These are phyloP conservation scores for Fraxinus velutina DNA, from an alignment of 305 asterid genomes.

Conservation along the genomic window DNA sequence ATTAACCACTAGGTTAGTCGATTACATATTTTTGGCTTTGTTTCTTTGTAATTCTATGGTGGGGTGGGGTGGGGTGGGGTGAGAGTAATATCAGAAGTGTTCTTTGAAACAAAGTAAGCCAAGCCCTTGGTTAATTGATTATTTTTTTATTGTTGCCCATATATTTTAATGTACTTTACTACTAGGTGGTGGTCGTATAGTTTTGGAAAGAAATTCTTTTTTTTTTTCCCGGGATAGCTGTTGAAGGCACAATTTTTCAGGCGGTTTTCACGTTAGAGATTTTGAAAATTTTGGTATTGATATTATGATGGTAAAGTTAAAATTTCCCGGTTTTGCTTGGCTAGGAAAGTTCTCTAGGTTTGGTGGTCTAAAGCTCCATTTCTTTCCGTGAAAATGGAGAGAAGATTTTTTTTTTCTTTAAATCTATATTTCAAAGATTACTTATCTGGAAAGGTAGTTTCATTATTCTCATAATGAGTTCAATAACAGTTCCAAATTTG, in stretches of 20 bases:
- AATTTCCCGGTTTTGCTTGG: neutral
- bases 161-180: neutral
- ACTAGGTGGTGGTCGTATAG: neutral
- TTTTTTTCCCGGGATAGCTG: neutral
- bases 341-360: neutral
- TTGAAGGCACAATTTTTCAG: neutral
- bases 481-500: no score
- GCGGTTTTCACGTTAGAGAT: neutral
- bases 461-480: neutral
- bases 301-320: neutral
- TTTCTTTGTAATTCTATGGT: neutral
- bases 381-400: neutral
- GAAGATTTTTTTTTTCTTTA: neutral
- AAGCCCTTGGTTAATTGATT: neutral
- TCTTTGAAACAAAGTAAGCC: neutral
- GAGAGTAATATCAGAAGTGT: neutral
- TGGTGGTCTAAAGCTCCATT: neutral
- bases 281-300: neutral
- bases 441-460: neutral
- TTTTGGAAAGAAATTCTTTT: neutral
- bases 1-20: neutral
- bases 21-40: neutral
- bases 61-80: neutral
- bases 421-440: neutral
- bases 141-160: neutral